Evolutionary conservation across 441 rosid species (phyloP), one percentile per base, ranked within the genome.

Genomic region (Bocquillonia castaneifolia): DNA sequence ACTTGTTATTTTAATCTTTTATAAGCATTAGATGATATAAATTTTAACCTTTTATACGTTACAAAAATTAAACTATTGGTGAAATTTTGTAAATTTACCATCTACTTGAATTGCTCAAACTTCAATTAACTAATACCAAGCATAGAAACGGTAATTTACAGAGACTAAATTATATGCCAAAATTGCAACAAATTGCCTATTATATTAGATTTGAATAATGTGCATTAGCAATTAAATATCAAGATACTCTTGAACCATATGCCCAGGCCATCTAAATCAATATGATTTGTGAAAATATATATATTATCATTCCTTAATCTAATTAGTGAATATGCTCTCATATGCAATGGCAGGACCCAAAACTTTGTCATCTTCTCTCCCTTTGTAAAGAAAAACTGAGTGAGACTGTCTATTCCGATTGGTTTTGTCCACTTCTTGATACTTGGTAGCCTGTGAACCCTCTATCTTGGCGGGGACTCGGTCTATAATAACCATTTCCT

Each of bases 401-500:
- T n/a, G 40, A 64, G 48, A 44, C 63, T 28, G 74, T 74, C 66
- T 74, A 76, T 50, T 71, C 80, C 29, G 79, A 76, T 66, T 68
- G 78, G 69, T 75, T 63, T 54, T 69, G 80, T 67, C 79, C 82
- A 20, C 56, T 76, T 73, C 80, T 72, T 36, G 65, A 68, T 63
- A 44, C 67, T 72, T 72, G 78, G 57, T 75, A 75, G 56, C 78
- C 77, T 9, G 74, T 61, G 70, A 58, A 73, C 9, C 78, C 84
- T 72, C 80, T 64, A 44, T 83, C 88, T 71, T 78, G 89, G 53
- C 78, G 80, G 20, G 72, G 18, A 61, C 70, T 59, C 3, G 79
- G 78, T 73, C 83, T 73, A 39, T 79, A 76, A 54, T 78, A 81
- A 59, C 89, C 85, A 29, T 85, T 86, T 47, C 86, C 91, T 80